Conservation (phyloP, 768 basidiomycete species). For the Lactarius trivialis region DNA sequence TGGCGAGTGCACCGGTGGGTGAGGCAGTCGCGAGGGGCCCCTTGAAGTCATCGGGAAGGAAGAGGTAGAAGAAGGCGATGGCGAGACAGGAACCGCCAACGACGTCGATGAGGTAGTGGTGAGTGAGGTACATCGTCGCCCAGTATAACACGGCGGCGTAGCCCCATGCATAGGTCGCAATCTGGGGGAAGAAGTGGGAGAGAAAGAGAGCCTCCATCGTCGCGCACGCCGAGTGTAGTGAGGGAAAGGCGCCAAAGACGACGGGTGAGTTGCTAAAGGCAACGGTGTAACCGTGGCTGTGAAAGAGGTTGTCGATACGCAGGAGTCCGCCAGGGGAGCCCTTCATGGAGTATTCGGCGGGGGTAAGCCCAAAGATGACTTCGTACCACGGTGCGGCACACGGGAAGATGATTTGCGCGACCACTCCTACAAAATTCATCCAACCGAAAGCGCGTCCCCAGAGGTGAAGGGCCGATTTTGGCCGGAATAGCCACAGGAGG, state of each 20-base stretch:
- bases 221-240: conserved; percentile 83
- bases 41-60: conserved; percentile 76
- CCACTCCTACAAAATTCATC: conserved; percentile 84
- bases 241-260: conserved; percentile 96
- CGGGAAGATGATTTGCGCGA: conserved; percentile 83
- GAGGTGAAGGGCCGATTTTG: conserved; percentile 69
- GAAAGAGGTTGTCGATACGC: conserved; percentile 86
- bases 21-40: conserved; percentile 48
- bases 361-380: conserved; percentile 91
- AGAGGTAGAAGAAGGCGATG: conserved; percentile 78
- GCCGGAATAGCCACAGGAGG: conserved; percentile 84
- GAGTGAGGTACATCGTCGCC: conserved; percentile 98
- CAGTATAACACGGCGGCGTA: conserved; percentile 89
- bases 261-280: conserved; percentile 84
- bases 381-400: conserved; percentile 98
- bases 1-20: conserved; percentile 36
- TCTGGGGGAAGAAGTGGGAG: conserved; percentile 87
- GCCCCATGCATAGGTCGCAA: conserved; percentile 61
- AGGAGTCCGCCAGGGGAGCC: conserved; percentile 92
- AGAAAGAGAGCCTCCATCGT: conserved; percentile 92
- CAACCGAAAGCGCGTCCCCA: conserved; percentile 89
- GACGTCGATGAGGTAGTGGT: conserved; percentile 98
- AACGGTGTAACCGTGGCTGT: conserved; percentile 64
- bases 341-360: conserved; percentile 85
- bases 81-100: conserved; percentile 90